Conservation (phyloP, 768 basidiomycete species). For the Paxillus involutus region DNA sequence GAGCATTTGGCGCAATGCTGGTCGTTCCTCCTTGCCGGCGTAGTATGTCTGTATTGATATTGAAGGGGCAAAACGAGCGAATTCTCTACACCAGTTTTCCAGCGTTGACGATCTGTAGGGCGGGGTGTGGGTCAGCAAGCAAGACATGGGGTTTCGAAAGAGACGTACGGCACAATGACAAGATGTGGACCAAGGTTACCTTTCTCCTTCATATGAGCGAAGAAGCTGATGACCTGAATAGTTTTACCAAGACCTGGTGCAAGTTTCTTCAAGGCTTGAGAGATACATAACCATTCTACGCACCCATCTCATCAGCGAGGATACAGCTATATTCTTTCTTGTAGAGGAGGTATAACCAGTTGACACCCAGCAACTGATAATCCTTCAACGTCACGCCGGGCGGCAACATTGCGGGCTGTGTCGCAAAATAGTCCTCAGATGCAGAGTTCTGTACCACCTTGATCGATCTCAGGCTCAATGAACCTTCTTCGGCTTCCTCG, state of each 20-base stretch:
- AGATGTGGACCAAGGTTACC: conserved; percentile 85
- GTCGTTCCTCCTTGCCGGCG: conserved; percentile 86
- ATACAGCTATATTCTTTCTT: conserved; percentile 84
- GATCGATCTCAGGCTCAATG: conserved; percentile 55
- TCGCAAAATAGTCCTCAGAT: conserved; percentile 64
- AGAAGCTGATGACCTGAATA: conserved; percentile 96
- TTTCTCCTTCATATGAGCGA: conserved; percentile 82
- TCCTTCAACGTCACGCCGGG: conserved; percentile 83
- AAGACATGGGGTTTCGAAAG: not conserved
- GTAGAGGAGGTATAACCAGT: conserved; percentile 93
- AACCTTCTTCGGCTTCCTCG: conserved; percentile 57
- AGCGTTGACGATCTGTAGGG: conserved; percentile 81
- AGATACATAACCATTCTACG: conserved; percentile 22
- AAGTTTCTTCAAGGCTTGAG: not conserved
- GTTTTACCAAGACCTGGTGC: conserved; percentile 92
- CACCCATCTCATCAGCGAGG: conserved; percentile 99
- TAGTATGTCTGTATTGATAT: conserved; percentile 92
- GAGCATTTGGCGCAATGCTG: conserved; percentile 69
- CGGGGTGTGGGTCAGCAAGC: conserved; percentile 6
- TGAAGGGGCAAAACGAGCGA: conserved; percentile 83
- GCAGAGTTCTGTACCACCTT: conserved; percentile 39
- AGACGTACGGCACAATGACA: conserved; percentile 88
- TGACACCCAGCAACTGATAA: conserved; percentile 96
- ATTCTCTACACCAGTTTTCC: conserved; percentile 99
- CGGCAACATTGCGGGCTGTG: conserved; percentile 70